Percentiles rank a stretch among this genome's conserved stretches.
These are phyloP conservation scores for Chlorophyllum brunneum DNA, from an alignment of 768 basidiomycete genomes.

Conservation along the genomic window DNA sequence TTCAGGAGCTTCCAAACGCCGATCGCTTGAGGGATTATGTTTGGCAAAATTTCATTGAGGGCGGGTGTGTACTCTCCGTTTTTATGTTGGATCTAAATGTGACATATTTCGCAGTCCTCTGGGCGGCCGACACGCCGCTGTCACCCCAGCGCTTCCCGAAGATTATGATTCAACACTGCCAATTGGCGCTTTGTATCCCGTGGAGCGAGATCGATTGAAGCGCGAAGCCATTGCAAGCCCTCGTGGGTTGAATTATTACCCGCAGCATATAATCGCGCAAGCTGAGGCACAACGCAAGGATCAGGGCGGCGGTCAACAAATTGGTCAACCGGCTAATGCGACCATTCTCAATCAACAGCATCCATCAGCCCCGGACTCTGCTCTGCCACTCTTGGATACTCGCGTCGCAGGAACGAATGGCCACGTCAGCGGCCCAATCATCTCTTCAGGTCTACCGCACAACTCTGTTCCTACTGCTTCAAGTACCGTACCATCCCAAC, in stretches of 20 bases:
- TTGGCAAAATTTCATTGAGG: constrained; percentile 83
- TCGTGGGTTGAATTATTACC: constrained; percentile 42
- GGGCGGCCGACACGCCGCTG: constrained; percentile 79
- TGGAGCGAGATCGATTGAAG: constrained; percentile 26
- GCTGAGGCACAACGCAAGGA: constrained; percentile 31
- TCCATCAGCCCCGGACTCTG: not conserved
- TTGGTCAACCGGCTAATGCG: constrained; percentile 17
- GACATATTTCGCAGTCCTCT: constrained; percentile 45
- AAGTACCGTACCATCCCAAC: not conserved
- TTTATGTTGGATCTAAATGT: not conserved
- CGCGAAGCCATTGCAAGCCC: constrained; percentile 24
- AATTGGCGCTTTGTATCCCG: constrained; percentile 43
- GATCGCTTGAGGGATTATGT: constrained; percentile 75
- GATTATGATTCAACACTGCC: constrained; percentile 55
- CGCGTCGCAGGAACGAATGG: not conserved
- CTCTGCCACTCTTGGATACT: not conserved
- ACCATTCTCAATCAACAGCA: constrained; percentile 19
- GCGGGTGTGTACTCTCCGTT: constrained; percentile 57
- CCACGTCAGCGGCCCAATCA: not conserved
- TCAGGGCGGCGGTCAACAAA: constrained; percentile 17
- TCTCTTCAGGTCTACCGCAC: not conserved
- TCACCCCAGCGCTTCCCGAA: constrained; percentile 76
- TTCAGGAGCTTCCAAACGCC: constrained; percentile 79
- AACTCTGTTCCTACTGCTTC: not conserved
- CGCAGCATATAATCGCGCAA: constrained; percentile 45